Evolutionary conservation across 2,329 filamentous ascomycete species (phyloP).

Genomic region (Gnomoniopsis sp.): DNA sequence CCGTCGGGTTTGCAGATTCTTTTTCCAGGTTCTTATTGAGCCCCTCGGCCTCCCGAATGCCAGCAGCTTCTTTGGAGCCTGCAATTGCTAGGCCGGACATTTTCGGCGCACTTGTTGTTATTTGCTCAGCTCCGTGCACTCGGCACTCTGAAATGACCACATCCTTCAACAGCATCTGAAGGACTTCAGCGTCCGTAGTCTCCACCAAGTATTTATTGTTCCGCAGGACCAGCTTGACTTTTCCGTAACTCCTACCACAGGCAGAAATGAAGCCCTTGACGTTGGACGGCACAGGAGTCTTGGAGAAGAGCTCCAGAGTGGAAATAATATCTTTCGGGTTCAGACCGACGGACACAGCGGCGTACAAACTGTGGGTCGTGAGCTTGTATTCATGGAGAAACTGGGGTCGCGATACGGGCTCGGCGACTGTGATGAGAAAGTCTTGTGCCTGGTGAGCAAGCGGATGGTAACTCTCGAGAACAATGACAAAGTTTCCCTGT

Average conservation of each 20-base stretch:
- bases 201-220: slow-evolving; percentile 91
- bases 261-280: slow-evolving; percentile 75
- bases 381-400: slow-evolving; percentile 90
- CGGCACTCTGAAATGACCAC: slow-evolving; percentile 70
- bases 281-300: slow-evolving; percentile 74
- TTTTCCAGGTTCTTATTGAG: slow-evolving; percentile 42
- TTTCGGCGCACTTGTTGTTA: slow-evolving; percentile 80
- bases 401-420: slow-evolving; percentile 81
- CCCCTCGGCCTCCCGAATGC: slow-evolving; percentile 68
- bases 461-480: slow-evolving; percentile 87
- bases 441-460: slow-evolving; percentile 82
- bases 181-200: slow-evolving; percentile 77
- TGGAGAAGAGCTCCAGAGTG: slow-evolving; percentile 80
- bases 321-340: slow-evolving; percentile 83
- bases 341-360: slow-evolving; percentile 85
- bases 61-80: slow-evolving; percentile 89
- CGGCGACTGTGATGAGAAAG: slow-evolving; percentile 89
- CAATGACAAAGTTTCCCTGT: slow-evolving; percentile 66
- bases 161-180: slow-evolving; percentile 80
- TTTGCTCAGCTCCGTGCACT: slow-evolving; percentile 66
- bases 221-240: slow-evolving; percentile 88
- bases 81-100: slow-evolving; percentile 88
- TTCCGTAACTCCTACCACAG: slow-evolving; percentile 85
- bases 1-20: slow-evolving; percentile 49
- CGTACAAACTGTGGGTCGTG: slow-evolving; percentile 86